phyloP scores from a whole-genome alignment of 306 rosid genomes.

The Clitoria ternatea region DNA sequence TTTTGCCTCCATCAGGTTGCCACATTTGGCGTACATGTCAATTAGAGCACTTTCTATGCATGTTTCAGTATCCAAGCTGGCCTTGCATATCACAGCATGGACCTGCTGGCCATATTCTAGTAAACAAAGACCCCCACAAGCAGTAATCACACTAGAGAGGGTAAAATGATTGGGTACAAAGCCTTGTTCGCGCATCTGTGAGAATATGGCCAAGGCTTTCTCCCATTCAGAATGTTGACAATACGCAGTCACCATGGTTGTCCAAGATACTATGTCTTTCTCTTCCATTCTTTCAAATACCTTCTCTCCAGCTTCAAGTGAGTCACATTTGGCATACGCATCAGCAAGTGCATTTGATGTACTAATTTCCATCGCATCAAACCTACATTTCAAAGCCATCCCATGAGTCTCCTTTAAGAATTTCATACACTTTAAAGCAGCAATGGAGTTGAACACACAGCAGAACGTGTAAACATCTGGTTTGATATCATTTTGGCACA shows the following conservation, averaged over 20 bases:
- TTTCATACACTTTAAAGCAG: slow-evolving; percentile 41
- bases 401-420: slow-evolving; percentile 44
- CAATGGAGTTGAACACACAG: slow-evolving; percentile 57
- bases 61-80: slow-evolving; percentile 42
- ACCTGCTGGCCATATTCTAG: slow-evolving; percentile 62
- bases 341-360: slow-evolving; percentile 57
- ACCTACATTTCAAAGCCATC: slow-evolving; percentile 49
- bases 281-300: slow-evolving; percentile 52
- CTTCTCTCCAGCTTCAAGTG: slow-evolving; percentile 52
- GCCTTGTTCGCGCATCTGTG: slow-evolving; percentile 53
- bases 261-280: slow-evolving; percentile 80
- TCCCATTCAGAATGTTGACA: slow-evolving; percentile 62
- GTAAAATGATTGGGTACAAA: slow-evolving; percentile 61
- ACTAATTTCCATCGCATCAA: slow-evolving; percentile 35
- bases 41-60: slow-evolving; percentile 69
- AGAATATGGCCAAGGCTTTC: slow-evolving; percentile 57
- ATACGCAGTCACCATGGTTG: slow-evolving; percentile 58
- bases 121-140: slow-evolving; percentile 59
- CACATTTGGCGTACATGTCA: slow-evolving; percentile 74
- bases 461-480: slow-evolving; percentile 62
- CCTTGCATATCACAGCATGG: slow-evolving; percentile 62
- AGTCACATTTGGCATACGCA: slow-evolving; percentile 60
- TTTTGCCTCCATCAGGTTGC: slow-evolving; percentile 41
- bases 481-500: slow-evolving; percentile 44
- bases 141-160: slow-evolving; percentile 56